A percentile compares a stretch with the other conserved stretches of the same genome.
Conservation (phyloP, 140 eudicot genomes). For the Stevia rebaudiana region DNA sequence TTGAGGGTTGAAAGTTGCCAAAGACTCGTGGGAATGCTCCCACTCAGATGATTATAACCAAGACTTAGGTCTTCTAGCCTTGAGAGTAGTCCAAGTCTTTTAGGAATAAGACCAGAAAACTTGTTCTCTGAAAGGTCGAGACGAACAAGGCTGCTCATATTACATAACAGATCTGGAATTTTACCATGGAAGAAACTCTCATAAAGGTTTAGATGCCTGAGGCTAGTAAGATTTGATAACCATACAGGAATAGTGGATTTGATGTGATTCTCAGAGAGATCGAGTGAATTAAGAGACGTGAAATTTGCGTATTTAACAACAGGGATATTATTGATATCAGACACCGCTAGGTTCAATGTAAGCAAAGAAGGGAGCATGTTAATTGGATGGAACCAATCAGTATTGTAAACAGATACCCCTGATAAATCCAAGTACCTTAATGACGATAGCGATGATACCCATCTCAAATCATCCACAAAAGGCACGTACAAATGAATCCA, state of each 20-base stretch:
- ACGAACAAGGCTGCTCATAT: constrained; percentile 1
- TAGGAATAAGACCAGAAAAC: not conserved
- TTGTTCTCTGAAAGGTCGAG: not conserved
- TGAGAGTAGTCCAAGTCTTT: not conserved
- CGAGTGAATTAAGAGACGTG: not conserved
- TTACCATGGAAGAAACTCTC: not conserved
- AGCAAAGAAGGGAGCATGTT: constrained; percentile 6
- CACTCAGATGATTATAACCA: not conserved
- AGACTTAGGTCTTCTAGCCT: not conserved
- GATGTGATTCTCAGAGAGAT: not conserved
- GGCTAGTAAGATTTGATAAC: constrained; percentile 14
- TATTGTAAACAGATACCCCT: no score
- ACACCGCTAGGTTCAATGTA: not conserved
- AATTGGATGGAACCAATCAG: not conserved
- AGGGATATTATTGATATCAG: not conserved
- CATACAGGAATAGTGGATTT: not conserved
- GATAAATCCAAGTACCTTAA: no score
- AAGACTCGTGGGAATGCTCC: not conserved
- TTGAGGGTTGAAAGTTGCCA: not conserved
- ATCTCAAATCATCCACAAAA: no score
- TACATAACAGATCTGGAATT: not conserved
- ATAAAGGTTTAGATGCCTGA: not conserved
- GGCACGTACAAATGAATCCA: no score
- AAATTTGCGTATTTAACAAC: not conserved
- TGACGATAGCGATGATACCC: no score